Conservation (phyloP, 352 stramenopile species). For the Pythium chondricola region DNA sequence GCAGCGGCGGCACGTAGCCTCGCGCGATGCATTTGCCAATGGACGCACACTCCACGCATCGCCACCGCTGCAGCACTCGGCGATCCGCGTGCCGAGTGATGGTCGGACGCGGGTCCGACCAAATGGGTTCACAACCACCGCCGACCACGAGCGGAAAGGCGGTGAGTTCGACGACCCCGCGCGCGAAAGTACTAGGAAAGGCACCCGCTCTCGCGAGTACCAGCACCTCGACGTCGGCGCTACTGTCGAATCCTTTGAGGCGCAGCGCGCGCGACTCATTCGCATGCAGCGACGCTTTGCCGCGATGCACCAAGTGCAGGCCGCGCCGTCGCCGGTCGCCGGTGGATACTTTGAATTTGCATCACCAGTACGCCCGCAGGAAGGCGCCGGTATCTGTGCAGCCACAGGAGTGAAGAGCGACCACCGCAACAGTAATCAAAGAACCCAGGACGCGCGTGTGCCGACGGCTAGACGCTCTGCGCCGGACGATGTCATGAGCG, state of each 20-base stretch:
- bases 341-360: constrained; percentile 4
- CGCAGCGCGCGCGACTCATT: constrained; percentile 3
- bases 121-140: neutral
- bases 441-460: neutral
- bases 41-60: neutral
- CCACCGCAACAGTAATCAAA: neutral
- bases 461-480: too few species aligned
- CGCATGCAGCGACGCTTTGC: constrained; percentile 1
- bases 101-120: too few species aligned
- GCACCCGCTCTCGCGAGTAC: neutral
- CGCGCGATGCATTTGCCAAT: neutral
- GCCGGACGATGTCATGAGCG: constrained; percentile 6
- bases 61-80: neutral
- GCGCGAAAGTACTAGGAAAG: neutral
- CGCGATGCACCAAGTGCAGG: neutral
- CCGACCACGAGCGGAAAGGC: neutral
- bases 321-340: neutral
- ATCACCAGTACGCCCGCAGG: constrained; percentile 4
- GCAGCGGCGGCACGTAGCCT: neutral
- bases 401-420: neutral
- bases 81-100: neutral
- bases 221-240: too few species aligned
- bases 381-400: neutral
- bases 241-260: too few species aligned
- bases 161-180: neutral